A percentile compares a stretch with the other conserved stretches of the same genome.
Conservation (phyloP, 164 flowering plant species). For the Magnolia officinalis region DNA sequence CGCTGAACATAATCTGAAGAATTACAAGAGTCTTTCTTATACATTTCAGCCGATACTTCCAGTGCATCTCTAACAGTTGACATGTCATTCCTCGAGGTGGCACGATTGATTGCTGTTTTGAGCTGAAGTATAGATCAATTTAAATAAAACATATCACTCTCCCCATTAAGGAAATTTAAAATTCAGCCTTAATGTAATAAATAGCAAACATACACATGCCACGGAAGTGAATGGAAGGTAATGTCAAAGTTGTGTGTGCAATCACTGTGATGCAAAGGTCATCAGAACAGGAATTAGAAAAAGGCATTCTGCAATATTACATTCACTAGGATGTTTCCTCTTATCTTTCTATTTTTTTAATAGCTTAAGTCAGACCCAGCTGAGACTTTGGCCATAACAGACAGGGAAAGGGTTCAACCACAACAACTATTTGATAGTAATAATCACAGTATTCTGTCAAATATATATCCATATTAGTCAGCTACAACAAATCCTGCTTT, state of each 20-base stretch:
- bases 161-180: not conserved
- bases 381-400: too few relatives aligned
- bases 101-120: constrained; percentile 91
- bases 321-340: too few relatives aligned
- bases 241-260: too few relatives aligned
- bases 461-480: too few relatives aligned
- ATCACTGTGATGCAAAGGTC: not conserved
- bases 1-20: constrained; percentile 88
- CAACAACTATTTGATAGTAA: too few relatives aligned
- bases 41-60: constrained; percentile 96
- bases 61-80: constrained; percentile 92
- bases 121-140: constrained; percentile 42
- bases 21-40: constrained; percentile 78
- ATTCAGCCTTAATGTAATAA: not conserved
- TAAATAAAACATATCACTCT: not conserved
- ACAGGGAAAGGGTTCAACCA: too few relatives aligned
- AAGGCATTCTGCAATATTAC: not conserved
- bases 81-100: constrained; percentile 86
- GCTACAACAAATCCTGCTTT: too few relatives aligned
- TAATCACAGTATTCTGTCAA: too few relatives aligned
- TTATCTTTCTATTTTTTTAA: too few relatives aligned
- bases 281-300: not conserved
- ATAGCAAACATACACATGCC: not conserved
- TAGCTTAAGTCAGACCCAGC: too few relatives aligned
- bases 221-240: too few relatives aligned